Percentiles rank a stretch among this genome's conserved stretches.
phyloP scores from a whole-genome alignment of 257 asterid species.

The Solanum boliviense region DNA sequence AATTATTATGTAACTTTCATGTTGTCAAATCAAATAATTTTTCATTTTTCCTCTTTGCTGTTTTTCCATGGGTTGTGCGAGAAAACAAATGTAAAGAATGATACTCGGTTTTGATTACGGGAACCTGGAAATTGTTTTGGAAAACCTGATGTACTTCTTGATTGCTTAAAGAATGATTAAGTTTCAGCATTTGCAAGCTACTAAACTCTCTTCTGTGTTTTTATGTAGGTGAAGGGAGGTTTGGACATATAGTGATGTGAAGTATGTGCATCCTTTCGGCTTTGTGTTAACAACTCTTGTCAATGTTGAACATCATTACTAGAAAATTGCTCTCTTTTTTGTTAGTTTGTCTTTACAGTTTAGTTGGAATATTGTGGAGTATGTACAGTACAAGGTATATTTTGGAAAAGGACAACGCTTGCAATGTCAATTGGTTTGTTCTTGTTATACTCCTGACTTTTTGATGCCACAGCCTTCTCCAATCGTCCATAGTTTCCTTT shows the following conservation, averaged over 20 bases:
- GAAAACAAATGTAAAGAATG: not conserved
- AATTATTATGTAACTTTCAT: not conserved
- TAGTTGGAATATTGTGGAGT: not conserved
- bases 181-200: not conserved
- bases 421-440: constrained; percentile 95
- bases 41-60: not conserved
- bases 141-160: not conserved
- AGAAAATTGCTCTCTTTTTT: not conserved
- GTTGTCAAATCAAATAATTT: not conserved
- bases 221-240: not conserved
- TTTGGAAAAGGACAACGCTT: constrained; percentile 11
- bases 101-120: not conserved
- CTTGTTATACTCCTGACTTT: constrained; percentile 84
- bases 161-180: not conserved
- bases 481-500: constrained; percentile 76
- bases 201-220: not conserved
- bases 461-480: constrained; percentile 80
- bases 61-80: not conserved
- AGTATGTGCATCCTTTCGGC: not conserved
- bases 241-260: not conserved
- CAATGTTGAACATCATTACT: too few species aligned
- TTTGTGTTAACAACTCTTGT: not conserved
- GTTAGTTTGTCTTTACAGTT: not conserved
- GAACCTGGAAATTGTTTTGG: not conserved
- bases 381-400: not conserved